A percentile compares a stretch with the other conserved stretches of the same genome.
phyloP scores from a whole-genome alignment of 2,329 filamentous ascomycete genomes.

The Monilinia fructigena region DNA sequence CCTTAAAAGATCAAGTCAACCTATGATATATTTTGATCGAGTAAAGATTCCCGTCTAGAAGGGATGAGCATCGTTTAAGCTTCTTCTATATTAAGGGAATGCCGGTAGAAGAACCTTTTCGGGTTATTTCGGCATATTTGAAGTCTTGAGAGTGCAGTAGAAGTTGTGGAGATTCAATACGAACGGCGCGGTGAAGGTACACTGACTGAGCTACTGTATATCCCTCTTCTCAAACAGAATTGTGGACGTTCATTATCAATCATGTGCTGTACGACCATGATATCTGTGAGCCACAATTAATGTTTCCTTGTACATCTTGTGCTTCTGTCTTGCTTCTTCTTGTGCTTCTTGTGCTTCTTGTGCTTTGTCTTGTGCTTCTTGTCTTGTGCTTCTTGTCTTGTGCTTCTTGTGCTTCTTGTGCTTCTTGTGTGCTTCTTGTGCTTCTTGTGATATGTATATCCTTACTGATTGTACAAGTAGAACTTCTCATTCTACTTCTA shows the following conservation, averaged over 20 bases:
- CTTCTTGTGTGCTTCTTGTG: no score
- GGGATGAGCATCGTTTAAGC: not conserved
- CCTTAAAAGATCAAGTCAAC: not conserved
- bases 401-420: no score
- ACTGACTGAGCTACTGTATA: not conserved
- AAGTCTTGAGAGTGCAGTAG: not conserved
- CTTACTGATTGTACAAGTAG: not conserved
- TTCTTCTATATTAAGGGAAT: not conserved
- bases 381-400: no score
- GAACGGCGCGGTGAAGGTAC: not conserved
- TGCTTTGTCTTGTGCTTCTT: no score
- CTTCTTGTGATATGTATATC: no score
- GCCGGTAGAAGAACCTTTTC: not conserved
- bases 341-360: no score
- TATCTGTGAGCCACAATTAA: not conserved
- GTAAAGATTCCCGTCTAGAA: conserved; percentile 9
- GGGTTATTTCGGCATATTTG: not conserved
- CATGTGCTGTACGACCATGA: not conserved
- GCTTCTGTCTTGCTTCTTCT: no score
- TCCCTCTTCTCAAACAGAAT: not conserved
- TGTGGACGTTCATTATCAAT: not conserved
- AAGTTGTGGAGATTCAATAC: conserved; percentile 2
- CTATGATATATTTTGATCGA: conserved; percentile 23
- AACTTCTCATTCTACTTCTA: not conserved
- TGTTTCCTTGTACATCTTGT: not conserved